A percentile compares a stretch with the other conserved stretches of the same genome.
Evolutionary conservation across 345 rosid genomes (phyloP).

Genomic region (Garcia nutans): DNA sequence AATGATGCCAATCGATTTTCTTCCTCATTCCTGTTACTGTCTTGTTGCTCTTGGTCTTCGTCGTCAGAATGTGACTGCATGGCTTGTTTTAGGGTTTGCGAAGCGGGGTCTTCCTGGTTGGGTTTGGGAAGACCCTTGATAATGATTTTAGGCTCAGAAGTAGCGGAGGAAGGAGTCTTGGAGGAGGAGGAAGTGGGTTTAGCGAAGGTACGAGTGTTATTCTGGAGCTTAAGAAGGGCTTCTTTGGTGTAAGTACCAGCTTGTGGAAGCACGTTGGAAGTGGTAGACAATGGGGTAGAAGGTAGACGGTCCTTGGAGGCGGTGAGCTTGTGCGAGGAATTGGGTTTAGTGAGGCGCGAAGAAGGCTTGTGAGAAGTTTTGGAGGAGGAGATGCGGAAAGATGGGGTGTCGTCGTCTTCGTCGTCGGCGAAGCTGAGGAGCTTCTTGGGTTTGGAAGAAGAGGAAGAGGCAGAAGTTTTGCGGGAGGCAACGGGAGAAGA

Average conservation of each 20-base stretch:
- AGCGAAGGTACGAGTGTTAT: conserved; percentile 67
- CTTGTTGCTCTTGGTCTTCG: neutral
- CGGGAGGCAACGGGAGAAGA: conserved; percentile 19
- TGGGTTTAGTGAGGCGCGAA: conserved; percentile 35
- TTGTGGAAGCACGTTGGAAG: conserved; percentile 76
- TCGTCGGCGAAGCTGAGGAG: conserved; percentile 94
- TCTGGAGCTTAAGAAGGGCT: conserved; percentile 85
- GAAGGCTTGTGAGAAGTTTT: conserved; percentile 27
- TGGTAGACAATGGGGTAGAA: conserved; percentile 29
- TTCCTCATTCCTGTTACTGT: conserved; percentile 20
- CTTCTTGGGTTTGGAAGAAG: conserved; percentile 59
- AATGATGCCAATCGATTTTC: conserved; percentile 35
- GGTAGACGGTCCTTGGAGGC: conserved; percentile 53
- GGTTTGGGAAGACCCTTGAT: conserved; percentile 57
- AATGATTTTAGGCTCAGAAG: conserved; percentile 46
- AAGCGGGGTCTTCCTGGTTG: conserved; percentile 21
- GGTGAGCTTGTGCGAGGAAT: conserved; percentile 54
- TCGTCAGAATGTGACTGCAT: conserved; percentile 29
- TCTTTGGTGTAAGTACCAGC: conserved; percentile 90
- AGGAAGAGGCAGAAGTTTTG: conserved; percentile 13
- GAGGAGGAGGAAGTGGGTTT: conserved; percentile 20
- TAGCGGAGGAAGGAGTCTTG: conserved; percentile 9
- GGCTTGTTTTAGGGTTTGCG: conserved; percentile 2
- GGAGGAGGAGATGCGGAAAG: conserved; percentile 27
- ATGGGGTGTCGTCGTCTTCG: conserved; percentile 39